Evolutionary conservation across 2,329 filamentous ascomycete species (phyloP).

Genomic region (Teratosphaeria zuluensis): DNA sequence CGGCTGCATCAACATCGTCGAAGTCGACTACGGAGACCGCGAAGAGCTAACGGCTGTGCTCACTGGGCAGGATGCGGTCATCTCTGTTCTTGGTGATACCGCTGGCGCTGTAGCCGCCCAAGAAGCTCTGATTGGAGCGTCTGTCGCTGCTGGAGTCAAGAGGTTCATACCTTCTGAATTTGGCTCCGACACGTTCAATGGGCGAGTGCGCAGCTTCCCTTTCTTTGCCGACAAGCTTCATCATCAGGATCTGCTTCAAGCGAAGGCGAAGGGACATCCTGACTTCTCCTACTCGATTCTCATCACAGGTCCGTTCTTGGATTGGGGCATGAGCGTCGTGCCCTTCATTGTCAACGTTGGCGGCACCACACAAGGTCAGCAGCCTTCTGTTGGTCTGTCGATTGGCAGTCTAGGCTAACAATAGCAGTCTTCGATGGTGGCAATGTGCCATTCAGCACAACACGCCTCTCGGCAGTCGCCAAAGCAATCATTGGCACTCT

Average conservation of each 20-base stretch:
- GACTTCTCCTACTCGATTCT: slow-evolving; percentile 21
- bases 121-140: slow-evolving; percentile 28
- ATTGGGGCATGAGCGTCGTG: slow-evolving; percentile 20
- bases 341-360: slow-evolving; percentile 18
- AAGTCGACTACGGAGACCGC: neutral
- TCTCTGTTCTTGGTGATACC: slow-evolving; percentile 24
- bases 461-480: slow-evolving; percentile 17
- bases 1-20: neutral
- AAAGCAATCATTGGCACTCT: slow-evolving; percentile 20
- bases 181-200: slow-evolving; percentile 26
- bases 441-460: slow-evolving; percentile 20
- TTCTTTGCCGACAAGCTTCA: slow-evolving; percentile 26
- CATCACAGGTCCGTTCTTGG: slow-evolving; percentile 23
- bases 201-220: slow-evolving; percentile 17
- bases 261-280: slow-evolving; percentile 8
- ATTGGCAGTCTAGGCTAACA: neutral
- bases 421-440: slow-evolving; percentile 25
- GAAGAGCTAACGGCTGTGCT: neutral
- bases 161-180: slow-evolving; percentile 34
- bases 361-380: slow-evolving; percentile 5
- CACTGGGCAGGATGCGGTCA: slow-evolving; percentile 26
- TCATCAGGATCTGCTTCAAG: slow-evolving; percentile 24
- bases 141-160: slow-evolving; percentile 27
- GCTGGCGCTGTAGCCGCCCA: slow-evolving; percentile 16
- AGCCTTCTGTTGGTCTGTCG: neutral